A percentile compares a stretch with the other conserved stretches of the same genome.
Evolutionary conservation across 2,329 filamentous ascomycete species (phyloP).

Genomic region (Didymella sp.): DNA sequence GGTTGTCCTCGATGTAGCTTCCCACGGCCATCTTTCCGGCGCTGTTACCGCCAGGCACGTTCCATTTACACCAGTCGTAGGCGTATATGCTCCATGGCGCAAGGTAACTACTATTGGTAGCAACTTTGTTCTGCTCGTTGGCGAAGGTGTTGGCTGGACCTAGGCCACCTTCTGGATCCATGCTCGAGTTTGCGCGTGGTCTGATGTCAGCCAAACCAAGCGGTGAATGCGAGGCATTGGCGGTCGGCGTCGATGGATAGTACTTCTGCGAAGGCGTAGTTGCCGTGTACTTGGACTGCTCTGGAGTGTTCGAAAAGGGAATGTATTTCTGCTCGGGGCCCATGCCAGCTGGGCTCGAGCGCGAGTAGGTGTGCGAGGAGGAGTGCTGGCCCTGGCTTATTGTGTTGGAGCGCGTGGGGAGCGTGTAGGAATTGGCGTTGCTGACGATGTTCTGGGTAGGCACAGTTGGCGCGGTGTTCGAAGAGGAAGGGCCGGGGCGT

Average conservation of each 20-base stretch:
- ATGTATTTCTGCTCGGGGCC: slow-evolving; percentile 68
- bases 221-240: slow-evolving; percentile 79
- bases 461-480: slow-evolving; percentile 65
- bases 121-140: slow-evolving; percentile 71
- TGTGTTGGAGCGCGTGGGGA: slow-evolving; percentile 70
- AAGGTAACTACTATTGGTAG: slow-evolving; percentile 85
- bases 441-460: slow-evolving; percentile 62
- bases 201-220: slow-evolving; percentile 91
- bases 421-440: slow-evolving; percentile 66
- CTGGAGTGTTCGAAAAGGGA: slow-evolving; percentile 69
- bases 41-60: slow-evolving; percentile 70
- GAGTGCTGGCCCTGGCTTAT: slow-evolving; percentile 62
- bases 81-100: slow-evolving; percentile 96
- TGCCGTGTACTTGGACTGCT: slow-evolving; percentile 56
- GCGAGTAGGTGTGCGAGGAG: slow-evolving; percentile 69
- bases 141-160: slow-evolving; percentile 62
- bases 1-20: slow-evolving; percentile 95
- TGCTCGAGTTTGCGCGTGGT: slow-evolving; percentile 80
- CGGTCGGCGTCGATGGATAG: slow-evolving; percentile 59
- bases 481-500: slow-evolving; percentile 60
- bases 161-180: slow-evolving; percentile 72
- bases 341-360: slow-evolving; percentile 77
- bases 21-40: slow-evolving; percentile 93
- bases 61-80: slow-evolving; percentile 99
- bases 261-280: slow-evolving; percentile 65